Conservation (phyloP, 1,139 yeast genomes). For the Eremothecium cymbalariae region DNA sequence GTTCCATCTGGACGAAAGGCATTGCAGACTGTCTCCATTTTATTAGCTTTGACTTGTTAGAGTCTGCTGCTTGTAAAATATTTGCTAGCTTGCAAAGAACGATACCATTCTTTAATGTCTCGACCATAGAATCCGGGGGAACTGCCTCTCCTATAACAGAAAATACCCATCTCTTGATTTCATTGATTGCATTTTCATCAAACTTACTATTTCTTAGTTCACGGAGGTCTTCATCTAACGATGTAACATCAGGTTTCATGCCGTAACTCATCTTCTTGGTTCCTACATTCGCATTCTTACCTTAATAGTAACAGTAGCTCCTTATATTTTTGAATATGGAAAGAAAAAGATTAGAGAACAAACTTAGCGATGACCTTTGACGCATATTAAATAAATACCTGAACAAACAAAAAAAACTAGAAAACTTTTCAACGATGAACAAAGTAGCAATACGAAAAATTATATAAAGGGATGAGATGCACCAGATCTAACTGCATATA, state of each 20-base stretch:
- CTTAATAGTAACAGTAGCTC: no score
- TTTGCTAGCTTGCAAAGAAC: constrained; percentile 43
- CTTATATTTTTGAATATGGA: no score
- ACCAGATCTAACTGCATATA: no score
- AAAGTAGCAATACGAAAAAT: no score
- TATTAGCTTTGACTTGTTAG: constrained; percentile 33
- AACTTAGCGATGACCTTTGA: no score
- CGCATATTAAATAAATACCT: no score
- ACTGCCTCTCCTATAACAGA: constrained; percentile 29
- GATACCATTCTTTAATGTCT: constrained; percentile 56
- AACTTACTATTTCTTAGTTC: constrained; percentile 44
- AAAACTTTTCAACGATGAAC: no score
- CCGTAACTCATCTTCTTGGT: constrained; percentile 18
- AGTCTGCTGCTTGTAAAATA: constrained; percentile 34
- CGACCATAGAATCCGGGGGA: constrained; percentile 38
- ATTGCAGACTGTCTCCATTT: constrained; percentile 57
- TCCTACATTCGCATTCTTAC: no score
- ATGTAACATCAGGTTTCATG: constrained; percentile 38
- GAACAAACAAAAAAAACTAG: no score
- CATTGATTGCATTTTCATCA: constrained; percentile 34
- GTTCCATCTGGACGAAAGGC: constrained; percentile 88
- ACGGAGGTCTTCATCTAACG: constrained; percentile 50
- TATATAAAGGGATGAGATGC: no score
- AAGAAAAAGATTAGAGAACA: no score
- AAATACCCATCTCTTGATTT: constrained; percentile 46